phyloP scores from a whole-genome alignment of 305 asterid species.

The Solanum aculeatissimum region DNA sequence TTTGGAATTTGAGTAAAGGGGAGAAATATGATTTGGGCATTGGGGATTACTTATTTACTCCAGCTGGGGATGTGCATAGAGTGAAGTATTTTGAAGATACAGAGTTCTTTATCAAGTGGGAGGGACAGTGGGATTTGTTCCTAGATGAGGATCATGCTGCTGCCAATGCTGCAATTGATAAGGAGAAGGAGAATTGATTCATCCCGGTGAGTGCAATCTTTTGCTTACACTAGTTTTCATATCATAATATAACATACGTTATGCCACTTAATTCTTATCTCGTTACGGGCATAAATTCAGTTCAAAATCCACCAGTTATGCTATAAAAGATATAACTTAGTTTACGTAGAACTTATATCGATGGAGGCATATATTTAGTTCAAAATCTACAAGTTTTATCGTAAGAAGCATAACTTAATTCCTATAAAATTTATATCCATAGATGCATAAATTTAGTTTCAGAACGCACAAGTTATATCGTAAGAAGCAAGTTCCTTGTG shows the following conservation, averaged over 20 bases:
- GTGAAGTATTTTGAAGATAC: constrained; percentile 68
- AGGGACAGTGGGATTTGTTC: constrained; percentile 78
- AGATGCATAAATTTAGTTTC: no score
- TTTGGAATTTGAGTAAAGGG: constrained; percentile 72
- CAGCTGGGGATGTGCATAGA: constrained; percentile 73
- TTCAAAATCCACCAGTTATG: background rate
- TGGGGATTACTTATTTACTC: constrained; percentile 76
- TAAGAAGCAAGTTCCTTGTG: background rate
- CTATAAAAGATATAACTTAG: no score
- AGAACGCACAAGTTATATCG: background rate
- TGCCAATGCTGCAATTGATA: constrained; percentile 53
- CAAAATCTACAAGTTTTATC: no score
- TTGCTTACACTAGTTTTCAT: background rate
- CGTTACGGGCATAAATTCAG: background rate
- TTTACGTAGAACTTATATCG: no score
- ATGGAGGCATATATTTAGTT: no score
- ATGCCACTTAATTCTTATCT: background rate
- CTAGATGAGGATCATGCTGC: constrained; percentile 67
- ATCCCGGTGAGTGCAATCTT: background rate
- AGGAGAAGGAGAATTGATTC: constrained; percentile 7
- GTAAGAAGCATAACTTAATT: no score
- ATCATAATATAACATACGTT: background rate
- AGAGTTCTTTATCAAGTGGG: constrained; percentile 88
- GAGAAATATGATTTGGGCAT: constrained; percentile 42
- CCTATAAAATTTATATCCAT: no score